Percentiles rank a stretch among this genome's conserved stretches.
Evolutionary conservation across 1,284 basidiomycete genomes (phyloP).

Genomic region (Marasmius tenuissimus): DNA sequence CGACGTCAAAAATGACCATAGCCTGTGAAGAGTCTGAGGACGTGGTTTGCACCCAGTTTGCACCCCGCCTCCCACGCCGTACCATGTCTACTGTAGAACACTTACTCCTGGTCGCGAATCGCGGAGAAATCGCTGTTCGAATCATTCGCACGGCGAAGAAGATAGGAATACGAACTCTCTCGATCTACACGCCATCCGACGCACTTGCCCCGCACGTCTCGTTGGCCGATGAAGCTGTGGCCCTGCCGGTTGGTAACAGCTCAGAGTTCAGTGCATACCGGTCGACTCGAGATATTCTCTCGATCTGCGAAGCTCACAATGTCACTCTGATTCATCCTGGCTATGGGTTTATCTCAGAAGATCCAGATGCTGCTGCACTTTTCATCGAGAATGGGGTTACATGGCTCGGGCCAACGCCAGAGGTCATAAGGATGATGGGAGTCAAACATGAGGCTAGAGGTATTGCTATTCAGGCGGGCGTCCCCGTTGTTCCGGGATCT

Average conservation of each 20-base stretch:
- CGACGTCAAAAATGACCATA: no score
- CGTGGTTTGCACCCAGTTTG: no score
- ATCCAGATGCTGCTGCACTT: conserved; percentile 52
- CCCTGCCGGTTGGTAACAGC: conserved; percentile 26
- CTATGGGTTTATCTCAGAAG: conserved; percentile 71
- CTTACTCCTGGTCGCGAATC: conserved; percentile 38
- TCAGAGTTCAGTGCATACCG: conserved; percentile 46
- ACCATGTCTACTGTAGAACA: conserved; percentile 21
- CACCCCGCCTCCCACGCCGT: no score
- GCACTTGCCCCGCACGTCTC: conserved; percentile 53
- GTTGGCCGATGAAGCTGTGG: conserved; percentile 48
- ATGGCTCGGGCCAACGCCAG: conserved; percentile 61
- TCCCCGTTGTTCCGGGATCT: conserved; percentile 61
- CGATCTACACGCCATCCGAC: conserved; percentile 57
- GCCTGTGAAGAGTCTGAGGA: no score
- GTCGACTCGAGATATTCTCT: conserved; percentile 39
- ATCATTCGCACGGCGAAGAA: conserved; percentile 53
- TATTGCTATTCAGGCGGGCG: conserved; percentile 47
- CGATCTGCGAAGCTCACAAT: conserved; percentile 40
- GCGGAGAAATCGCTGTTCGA: conserved; percentile 51
- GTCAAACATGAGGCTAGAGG: conserved; percentile 62
- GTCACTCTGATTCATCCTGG: conserved; percentile 66
- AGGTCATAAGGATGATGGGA: conserved; percentile 57
- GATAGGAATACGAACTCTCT: conserved; percentile 47
- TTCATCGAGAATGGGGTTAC: conserved; percentile 51